Percentiles rank a stretch among this genome's conserved stretches.
Conservation (phyloP, 192 early-diverging fungal genomes). For the Rhizoclosmatium sp. region DNA sequence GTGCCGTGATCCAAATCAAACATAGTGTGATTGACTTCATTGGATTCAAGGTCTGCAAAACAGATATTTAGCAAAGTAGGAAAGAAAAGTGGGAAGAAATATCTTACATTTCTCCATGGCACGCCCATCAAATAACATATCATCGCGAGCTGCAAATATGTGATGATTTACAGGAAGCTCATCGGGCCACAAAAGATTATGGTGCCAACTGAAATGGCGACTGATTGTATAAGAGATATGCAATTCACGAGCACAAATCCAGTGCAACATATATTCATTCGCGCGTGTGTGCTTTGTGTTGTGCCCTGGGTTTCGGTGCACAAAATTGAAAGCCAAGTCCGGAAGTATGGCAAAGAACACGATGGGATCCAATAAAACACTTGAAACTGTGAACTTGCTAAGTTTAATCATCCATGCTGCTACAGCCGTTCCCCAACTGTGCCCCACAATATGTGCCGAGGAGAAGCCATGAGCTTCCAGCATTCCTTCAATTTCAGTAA, state of each 20-base stretch:
- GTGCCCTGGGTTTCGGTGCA: conserved; percentile 37
- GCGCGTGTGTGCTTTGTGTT: conserved; percentile 15
- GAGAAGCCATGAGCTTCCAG: conserved; percentile 53
- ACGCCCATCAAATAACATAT: conserved; percentile 38
- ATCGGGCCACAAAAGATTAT: conserved; percentile 35
- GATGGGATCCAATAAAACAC: conserved; percentile 67
- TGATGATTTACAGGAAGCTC: conserved; percentile 28
- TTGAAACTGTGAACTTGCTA: conserved; percentile 49
- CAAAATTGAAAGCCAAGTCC: conserved; percentile 60
- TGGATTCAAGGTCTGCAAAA: conserved; percentile 7
- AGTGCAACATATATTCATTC: conserved; percentile 59
- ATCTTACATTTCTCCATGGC: conserved; percentile 25
- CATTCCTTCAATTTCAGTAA: conserved; percentile 61
- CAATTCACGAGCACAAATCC: conserved; percentile 63
- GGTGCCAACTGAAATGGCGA: conserved; percentile 46
- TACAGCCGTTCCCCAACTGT: conserved; percentile 69
- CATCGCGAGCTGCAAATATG: conserved; percentile 19
- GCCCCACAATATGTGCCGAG: conserved; percentile 67
- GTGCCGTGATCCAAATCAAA: conserved; percentile 43
- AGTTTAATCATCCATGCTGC: conserved; percentile 59
- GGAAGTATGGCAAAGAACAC: conserved; percentile 68
- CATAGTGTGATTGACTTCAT: conserved; percentile 16
- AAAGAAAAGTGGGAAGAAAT: neutral
- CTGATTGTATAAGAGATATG: conserved; percentile 69
- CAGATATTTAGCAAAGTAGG: too few species aligned